phyloP scores from a whole-genome alignment of 2,329 filamentous ascomycete species.

The Colletotrichum aenigma region DNA sequence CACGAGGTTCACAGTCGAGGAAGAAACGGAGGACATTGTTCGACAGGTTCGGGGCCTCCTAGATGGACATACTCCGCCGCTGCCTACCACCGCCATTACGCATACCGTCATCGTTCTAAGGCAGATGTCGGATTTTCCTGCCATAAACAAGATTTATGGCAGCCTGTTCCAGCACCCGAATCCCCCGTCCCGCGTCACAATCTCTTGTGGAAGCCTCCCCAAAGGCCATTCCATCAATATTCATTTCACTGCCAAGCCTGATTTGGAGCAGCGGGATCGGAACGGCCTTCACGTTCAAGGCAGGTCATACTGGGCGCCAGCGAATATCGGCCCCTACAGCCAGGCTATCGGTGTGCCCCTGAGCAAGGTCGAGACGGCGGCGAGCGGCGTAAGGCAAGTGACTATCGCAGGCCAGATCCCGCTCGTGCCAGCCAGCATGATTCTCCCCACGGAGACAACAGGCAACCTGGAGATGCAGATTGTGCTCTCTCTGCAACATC shows the following conservation, averaged over 20 bases:
- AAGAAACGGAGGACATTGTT: conserved; percentile 54
- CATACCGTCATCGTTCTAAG: conserved; percentile 73
- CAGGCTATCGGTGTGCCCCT: conserved; percentile 72
- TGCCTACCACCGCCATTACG: conserved; percentile 50
- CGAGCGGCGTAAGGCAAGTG: conserved; percentile 43
- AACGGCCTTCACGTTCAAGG: conserved; percentile 87
- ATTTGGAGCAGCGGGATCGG: conserved; percentile 39
- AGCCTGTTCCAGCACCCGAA: conserved; percentile 77
- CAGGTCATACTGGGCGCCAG: conserved; percentile 94
- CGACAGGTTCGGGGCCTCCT: conserved; percentile 48
- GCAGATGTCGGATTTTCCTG: conserved; percentile 78
- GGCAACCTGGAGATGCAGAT: conserved; percentile 61
- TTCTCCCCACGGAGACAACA: conserved; percentile 46
- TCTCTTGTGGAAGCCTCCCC: conserved; percentile 74
- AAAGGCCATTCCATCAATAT: conserved; percentile 69
- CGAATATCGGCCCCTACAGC: conserved; percentile 96
- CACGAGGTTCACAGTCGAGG: conserved; percentile 37
- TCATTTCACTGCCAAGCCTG: conserved; percentile 47
- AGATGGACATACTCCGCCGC: conserved; percentile 28
- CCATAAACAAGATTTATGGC: conserved; percentile 78
- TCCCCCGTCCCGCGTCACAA: conserved; percentile 83
- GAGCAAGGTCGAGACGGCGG: conserved; percentile 4
- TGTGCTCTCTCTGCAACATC: conserved; percentile 81
- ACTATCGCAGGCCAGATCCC: conserved; percentile 92
- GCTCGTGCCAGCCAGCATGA: conserved; percentile 81